Evolutionary conservation across 2,329 filamentous ascomycete genomes (phyloP), one percentile per base, ranked within the genome.

Genomic region (Fusarium sp.): DNA sequence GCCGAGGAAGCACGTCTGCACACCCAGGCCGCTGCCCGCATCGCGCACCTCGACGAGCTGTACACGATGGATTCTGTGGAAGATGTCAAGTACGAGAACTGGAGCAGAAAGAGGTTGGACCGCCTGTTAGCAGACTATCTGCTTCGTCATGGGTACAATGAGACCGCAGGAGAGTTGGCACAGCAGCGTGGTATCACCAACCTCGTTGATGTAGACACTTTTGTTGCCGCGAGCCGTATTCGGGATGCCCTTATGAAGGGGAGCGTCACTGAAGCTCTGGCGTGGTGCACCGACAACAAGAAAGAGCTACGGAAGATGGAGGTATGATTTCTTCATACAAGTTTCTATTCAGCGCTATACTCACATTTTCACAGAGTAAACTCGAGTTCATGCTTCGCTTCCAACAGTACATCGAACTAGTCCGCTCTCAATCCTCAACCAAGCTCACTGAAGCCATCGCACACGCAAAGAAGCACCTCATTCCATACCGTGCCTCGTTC

Each of bases 281-380:
- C 89, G 14, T 99, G 96, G 96, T 98, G 96, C 78, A 88, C 86
- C 17, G 95, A 98, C 75, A 97, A 98, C 80, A 96, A 97, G 80
- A 94, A 95, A 75, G 92, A 94, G 67, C 82, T 99, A 62, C 92
- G 94, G 76, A 97, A 96, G 84, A 91, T 93, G 80, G 91, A 93
- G 78, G 92, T 93, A 79, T 66, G 88, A 77, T 14, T 39, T 36
- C 13, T 14, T 4, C 11, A 9, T 17, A n/a, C 13, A 24, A 2
- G 7, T 6, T 7, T 19, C 5, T 42, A 43, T 14, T 7, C 14
- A 7, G n/a, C 9, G 6, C 13, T 6, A 19, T 46, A 56, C 62
- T 57, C 58, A 66, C 45, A n/a, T 19, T 7, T 28, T 31, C n/a
- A 1, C 62, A 94, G 86, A 94, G 91, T 75, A 92, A 92, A 70